These are phyloP conservation scores for Chromosphaera perkinsii DNA, from an alignment of 208 protist genomes.

Conservation along the genomic window DNA sequence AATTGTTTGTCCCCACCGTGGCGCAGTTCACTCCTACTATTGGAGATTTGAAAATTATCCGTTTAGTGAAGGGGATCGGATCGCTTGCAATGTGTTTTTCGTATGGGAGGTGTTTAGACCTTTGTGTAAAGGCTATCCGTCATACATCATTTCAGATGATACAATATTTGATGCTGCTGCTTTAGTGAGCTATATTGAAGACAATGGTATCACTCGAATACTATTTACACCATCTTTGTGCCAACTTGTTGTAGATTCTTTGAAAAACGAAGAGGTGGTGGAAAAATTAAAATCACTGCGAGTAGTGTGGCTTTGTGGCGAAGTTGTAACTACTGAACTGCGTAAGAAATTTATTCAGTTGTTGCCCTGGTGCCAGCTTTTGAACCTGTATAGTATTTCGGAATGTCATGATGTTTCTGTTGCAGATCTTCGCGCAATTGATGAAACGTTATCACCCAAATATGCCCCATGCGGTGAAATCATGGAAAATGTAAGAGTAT, in stretches of 20 bases:
- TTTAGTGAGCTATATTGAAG: slow-evolving; percentile 5
- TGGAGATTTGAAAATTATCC: slow-evolving; percentile 8
- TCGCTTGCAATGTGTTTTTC: slow-evolving; percentile 26
- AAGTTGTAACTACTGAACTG: slow-evolving; percentile 18
- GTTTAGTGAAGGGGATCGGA: not conserved
- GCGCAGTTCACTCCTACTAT: slow-evolving; percentile 15
- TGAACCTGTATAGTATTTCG: slow-evolving; percentile 24
- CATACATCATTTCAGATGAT: slow-evolving; percentile 21
- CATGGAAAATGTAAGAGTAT: slow-evolving; percentile 2
- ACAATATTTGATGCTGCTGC: slow-evolving; percentile 9
- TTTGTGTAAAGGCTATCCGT: slow-evolving; percentile 4
- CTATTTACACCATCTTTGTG: slow-evolving; percentile 21
- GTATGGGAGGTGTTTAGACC: slow-evolving; percentile 24
- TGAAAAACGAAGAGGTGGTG: not conserved
- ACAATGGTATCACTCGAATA: slow-evolving; percentile 14
- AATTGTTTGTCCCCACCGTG: slow-evolving; percentile 21
- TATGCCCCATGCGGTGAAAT: not conserved
- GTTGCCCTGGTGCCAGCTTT: not conserved
- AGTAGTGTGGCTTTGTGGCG: slow-evolving; percentile 16
- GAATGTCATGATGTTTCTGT: slow-evolving; percentile 24
- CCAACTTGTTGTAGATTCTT: slow-evolving; percentile 2
- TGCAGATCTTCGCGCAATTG: slow-evolving; percentile 1
- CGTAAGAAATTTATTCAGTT: not conserved
- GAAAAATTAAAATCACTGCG: not conserved
- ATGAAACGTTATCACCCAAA: not conserved